Conservation (phyloP, 208 protist genomes). For the Trypanosoma cruzi region DNA sequence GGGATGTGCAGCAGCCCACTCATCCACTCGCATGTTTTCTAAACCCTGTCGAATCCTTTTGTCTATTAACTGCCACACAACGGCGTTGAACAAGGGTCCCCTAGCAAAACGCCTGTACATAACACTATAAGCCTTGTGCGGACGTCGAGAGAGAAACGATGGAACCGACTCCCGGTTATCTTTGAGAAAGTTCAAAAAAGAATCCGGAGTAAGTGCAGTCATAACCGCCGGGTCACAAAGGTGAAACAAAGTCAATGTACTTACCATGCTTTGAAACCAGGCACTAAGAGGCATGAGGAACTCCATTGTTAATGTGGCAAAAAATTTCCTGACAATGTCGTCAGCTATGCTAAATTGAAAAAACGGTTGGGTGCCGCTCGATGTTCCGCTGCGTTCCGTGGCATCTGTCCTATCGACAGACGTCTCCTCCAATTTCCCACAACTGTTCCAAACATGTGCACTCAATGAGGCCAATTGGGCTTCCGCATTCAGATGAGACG, state of each 20-base stretch:
- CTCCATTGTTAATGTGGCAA: conserved; percentile 81
- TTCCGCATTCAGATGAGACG: conserved; percentile 54
- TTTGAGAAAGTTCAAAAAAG: conserved; percentile 70
- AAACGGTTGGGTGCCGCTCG: conserved; percentile 32
- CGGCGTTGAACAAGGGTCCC: conserved; percentile 68
- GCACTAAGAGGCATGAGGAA: conserved; percentile 74
- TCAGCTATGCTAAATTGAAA: conserved; percentile 77
- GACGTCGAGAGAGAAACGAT: conserved; percentile 51
- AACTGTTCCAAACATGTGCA: conserved; percentile 44
- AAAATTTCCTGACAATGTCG: conserved; percentile 84
- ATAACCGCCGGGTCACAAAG: conserved; percentile 55
- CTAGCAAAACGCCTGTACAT: conserved; percentile 82
- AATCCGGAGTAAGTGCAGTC: conserved; percentile 48
- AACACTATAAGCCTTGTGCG: conserved; percentile 73
- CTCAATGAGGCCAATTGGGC: conserved; percentile 59
- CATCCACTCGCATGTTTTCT: conserved; percentile 53
- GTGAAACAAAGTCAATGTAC: conserved; percentile 52
- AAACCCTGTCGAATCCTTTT: conserved; percentile 51
- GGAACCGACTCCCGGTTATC: conserved; percentile 62
- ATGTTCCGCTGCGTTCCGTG: not conserved
- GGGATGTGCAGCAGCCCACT: conserved; percentile 49
- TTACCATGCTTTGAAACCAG: conserved; percentile 61
- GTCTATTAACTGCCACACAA: conserved; percentile 59
- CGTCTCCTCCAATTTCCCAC: conserved; percentile 7
- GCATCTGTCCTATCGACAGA: not conserved